A percentile compares a stretch with the other conserved stretches of the same genome.
phyloP scores from a whole-genome alignment of 495 filamentous ascomycete genomes.

The Venustampulla echinocandica region DNA sequence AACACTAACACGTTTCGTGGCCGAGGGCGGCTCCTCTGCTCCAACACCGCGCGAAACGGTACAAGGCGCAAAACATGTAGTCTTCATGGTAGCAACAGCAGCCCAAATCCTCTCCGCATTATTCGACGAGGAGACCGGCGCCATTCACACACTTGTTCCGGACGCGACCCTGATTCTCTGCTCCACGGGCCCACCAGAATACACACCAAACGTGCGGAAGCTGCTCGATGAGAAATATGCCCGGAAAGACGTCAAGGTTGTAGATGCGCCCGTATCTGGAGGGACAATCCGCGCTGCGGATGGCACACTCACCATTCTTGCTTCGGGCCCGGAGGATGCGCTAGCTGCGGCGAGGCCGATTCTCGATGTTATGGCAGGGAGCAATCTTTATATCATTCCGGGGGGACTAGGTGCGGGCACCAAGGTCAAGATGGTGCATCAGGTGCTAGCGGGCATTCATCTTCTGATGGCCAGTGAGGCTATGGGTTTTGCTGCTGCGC shows the following conservation, averaged over 20 bases:
- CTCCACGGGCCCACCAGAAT: conserved; percentile 64
- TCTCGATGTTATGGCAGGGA: conserved; percentile 49
- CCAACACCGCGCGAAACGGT: conserved; percentile 57
- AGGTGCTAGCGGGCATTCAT: conserved; percentile 69
- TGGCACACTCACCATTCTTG: conserved; percentile 75
- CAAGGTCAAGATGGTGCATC: conserved; percentile 84
- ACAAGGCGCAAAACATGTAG: conserved; percentile 47
- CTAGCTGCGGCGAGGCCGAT: conserved; percentile 50
- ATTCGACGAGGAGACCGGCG: conserved; percentile 50
- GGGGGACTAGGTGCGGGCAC: conserved; percentile 71
- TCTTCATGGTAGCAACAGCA: conserved; percentile 75
- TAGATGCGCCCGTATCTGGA: conserved; percentile 72
- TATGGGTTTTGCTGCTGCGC: conserved; percentile 59
- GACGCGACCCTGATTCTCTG: conserved; percentile 59
- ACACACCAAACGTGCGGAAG: conserved; percentile 50
- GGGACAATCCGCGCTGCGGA: conserved; percentile 65
- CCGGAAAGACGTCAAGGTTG: conserved; percentile 55
- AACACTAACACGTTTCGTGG: conserved; percentile 60
- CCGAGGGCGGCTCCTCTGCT: conserved; percentile 54
- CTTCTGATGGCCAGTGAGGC: conserved; percentile 66
- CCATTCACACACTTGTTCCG: conserved; percentile 44
- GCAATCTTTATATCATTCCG: conserved; percentile 62
- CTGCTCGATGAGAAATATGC: conserved; percentile 42
- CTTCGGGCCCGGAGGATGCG: conserved; percentile 50
- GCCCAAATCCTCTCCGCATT: conserved; percentile 59